These are phyloP conservation scores for Elaeagnus macrophylla DNA, from an alignment of 306 rosid genomes.

Conservation along the genomic window DNA sequence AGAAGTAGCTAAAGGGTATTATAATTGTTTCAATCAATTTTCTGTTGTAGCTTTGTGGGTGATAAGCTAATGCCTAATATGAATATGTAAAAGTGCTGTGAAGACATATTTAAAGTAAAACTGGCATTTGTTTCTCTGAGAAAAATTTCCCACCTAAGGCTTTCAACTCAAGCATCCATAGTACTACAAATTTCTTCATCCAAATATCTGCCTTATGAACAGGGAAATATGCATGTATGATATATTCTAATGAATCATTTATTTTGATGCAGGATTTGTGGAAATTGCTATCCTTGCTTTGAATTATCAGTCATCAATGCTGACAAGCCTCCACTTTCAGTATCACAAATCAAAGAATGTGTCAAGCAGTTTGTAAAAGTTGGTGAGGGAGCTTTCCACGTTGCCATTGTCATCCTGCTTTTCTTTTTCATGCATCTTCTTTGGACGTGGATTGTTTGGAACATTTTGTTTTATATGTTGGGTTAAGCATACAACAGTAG, in stretches of 20 bases:
- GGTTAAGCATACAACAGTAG: no score
- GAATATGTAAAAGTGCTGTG: no score
- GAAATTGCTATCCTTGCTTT: constrained; percentile 69
- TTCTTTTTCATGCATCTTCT: background rate
- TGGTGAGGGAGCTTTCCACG: constrained; percentile 46
- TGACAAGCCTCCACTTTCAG: constrained; percentile 80
- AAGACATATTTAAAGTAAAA: no score
- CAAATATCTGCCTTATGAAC: no score
- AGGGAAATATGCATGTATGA: constrained; percentile 2
- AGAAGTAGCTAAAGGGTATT: constrained; percentile 76
- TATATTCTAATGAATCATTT: constrained; percentile 17
- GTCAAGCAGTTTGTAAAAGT: constrained; percentile 68
- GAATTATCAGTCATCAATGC: constrained; percentile 92
- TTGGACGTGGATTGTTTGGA: no score
- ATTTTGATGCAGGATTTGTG: constrained; percentile 60
- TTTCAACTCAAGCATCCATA: no score
- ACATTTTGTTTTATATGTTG: background rate
- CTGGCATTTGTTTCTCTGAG: no score
- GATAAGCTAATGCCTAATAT: no score
- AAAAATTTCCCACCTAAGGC: no score
- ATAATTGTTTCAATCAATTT: background rate
- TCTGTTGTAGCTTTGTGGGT: background rate
- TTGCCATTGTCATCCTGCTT: constrained; percentile 5
- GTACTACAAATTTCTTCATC: no score
- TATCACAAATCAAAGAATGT: constrained; percentile 65